Evolutionary conservation across 2,329 filamentous ascomycete genomes (phyloP).

Genomic region (Phaeophleospora eucalypticola): DNA sequence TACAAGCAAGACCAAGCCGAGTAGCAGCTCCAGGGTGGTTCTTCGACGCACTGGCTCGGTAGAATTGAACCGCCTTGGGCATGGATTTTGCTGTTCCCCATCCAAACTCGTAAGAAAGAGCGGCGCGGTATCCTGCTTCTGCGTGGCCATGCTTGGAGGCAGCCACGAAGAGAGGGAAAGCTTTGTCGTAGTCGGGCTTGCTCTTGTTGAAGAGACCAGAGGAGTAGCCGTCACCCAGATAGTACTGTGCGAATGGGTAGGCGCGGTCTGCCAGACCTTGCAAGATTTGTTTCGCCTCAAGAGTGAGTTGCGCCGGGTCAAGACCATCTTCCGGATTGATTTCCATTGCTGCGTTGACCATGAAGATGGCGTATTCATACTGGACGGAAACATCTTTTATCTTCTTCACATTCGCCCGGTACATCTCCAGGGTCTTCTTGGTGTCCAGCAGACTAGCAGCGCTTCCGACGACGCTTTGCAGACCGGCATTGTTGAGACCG

Average conservation of each 20-base stretch:
- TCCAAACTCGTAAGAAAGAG: conserved; percentile 94
- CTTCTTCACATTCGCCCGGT: conserved; percentile 94
- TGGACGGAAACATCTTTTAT: conserved; percentile 85
- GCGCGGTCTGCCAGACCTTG: conserved; percentile 80
- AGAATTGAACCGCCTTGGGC: conserved; percentile 88
- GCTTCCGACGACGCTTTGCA: conserved; percentile 75
- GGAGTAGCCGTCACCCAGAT: conserved; percentile 88
- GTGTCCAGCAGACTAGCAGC: conserved; percentile 88
- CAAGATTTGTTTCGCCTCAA: conserved; percentile 84
- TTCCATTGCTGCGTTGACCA: conserved; percentile 85
- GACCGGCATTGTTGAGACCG: conserved; percentile 72
- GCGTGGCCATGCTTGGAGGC: conserved; percentile 97
- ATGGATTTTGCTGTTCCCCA: conserved; percentile 92
- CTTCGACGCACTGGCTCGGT: conserved; percentile 84
- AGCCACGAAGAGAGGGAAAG: conserved; percentile 86
- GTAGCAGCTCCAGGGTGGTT: conserved; percentile 94
- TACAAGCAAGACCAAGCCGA: conserved; percentile 82
- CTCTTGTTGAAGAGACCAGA: conserved; percentile 94
- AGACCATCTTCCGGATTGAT: conserved; percentile 46
- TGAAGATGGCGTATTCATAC: conserved; percentile 93
- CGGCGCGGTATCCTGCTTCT: conserved; percentile 89
- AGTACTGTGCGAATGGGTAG: conserved; percentile 97
- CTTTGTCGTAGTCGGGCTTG: conserved; percentile 84
- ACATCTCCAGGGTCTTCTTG: conserved; percentile 96
- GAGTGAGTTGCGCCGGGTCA: conserved; percentile 61